Conservation (phyloP, 129 eudicot genomes). For the Centella asiatica region DNA sequence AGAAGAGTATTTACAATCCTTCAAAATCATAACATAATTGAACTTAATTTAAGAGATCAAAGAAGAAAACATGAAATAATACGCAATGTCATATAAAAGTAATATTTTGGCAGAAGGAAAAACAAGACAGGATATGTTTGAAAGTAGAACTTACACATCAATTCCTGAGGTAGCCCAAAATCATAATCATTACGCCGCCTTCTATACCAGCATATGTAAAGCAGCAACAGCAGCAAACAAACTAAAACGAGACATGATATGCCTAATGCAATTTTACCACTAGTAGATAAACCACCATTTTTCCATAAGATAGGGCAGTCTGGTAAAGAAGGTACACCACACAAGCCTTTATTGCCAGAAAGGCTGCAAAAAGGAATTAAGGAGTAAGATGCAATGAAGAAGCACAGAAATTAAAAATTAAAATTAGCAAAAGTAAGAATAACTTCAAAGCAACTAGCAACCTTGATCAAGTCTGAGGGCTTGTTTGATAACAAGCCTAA, state of each 20-base stretch:
- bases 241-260: conserved; percentile 53
- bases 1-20: too few relatives aligned
- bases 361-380: conserved; percentile 42
- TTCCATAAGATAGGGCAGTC: conserved; percentile 77
- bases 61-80: too few relatives aligned
- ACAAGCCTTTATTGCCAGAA: conserved; percentile 78
- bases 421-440: background rate
- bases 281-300: conserved; percentile 53
- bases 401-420: background rate
- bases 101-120: too few relatives aligned
- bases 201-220: conserved; percentile 44
- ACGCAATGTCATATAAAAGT: too few relatives aligned
- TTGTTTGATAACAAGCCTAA: too few relatives aligned
- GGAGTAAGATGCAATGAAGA: background rate
- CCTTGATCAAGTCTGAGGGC: background rate
- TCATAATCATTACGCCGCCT: conserved; percentile 75
- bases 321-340: conserved; percentile 87
- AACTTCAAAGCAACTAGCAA: background rate
- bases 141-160: conserved; percentile 51
- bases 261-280: conserved; percentile 75
- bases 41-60: too few relatives aligned
- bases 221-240: conserved; percentile 25
- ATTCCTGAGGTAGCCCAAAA: conserved; percentile 78
- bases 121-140: background rate
- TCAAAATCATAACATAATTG: too few relatives aligned